phyloP scores from a whole-genome alignment of 768 basidiomycete genomes.

The Auricularia cornea region DNA sequence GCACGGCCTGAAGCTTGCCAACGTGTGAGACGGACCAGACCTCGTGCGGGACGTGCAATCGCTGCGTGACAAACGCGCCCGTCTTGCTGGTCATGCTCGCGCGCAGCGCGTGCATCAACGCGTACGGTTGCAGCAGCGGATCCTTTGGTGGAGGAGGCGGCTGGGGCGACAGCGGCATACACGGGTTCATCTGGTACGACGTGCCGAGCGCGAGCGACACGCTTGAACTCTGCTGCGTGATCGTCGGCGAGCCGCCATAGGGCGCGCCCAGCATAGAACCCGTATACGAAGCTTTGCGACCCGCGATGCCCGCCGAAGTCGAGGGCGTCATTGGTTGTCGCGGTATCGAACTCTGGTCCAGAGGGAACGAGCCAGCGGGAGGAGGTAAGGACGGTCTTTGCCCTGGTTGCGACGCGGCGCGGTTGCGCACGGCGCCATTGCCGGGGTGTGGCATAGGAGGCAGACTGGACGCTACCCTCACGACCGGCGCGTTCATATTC shows the following conservation, averaged over 20 bases:
- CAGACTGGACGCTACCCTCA: not conserved
- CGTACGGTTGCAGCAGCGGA: slow-evolving; percentile 75
- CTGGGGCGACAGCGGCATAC: slow-evolving; percentile 69
- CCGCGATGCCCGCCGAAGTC: not conserved
- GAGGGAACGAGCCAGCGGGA: not conserved
- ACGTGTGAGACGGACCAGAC: slow-evolving; percentile 74
- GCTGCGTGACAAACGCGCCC: slow-evolving; percentile 83
- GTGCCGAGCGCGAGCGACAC: slow-evolving; percentile 23
- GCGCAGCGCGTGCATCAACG: slow-evolving; percentile 77
- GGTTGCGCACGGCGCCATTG: slow-evolving; percentile 36
- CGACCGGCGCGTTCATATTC: not conserved
- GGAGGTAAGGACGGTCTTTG: slow-evolving; percentile 47
- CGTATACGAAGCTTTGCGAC: slow-evolving; percentile 52
- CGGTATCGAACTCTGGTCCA: slow-evolving; percentile 13
- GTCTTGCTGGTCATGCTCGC: slow-evolving; percentile 70
- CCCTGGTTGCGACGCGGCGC: slow-evolving; percentile 73
- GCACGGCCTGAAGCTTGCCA: slow-evolving; percentile 72
- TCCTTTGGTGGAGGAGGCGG: slow-evolving; percentile 67
- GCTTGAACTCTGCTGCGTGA: not conserved
- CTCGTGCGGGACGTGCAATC: slow-evolving; percentile 79
- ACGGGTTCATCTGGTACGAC: slow-evolving; percentile 14
- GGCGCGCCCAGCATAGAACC: not conserved
- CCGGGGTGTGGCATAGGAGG: not conserved
- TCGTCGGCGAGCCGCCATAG: not conserved
- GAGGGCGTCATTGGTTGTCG: slow-evolving; percentile 3